Evolutionary conservation across 192 early-diverging fungal genomes (phyloP), one percentile per base, ranked within the genome.

Genomic region (Cetraspora pellucida): DNA sequence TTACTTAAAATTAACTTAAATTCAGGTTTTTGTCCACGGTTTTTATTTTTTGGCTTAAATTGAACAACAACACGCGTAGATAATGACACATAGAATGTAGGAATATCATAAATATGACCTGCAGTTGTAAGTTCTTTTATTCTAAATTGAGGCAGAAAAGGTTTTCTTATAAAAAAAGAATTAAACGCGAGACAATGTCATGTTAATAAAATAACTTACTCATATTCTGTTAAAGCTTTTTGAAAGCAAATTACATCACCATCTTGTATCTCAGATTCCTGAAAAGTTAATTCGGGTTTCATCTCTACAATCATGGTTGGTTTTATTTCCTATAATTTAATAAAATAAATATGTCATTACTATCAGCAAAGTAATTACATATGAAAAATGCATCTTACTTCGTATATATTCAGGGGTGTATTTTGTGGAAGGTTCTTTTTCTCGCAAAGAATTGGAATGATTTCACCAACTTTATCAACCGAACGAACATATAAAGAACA

Each of bases 231-330:
- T 25, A 90, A 74, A 25, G 82, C 82, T 21, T 81, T 82, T 82
- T 97, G 95, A 80, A 92, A 90, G 74, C 88, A 91, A 69, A 99
- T 88, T 69, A 99, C 97, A 79, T 99, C 97, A 43, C 97, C 97
- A 69, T 92, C 92, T 78, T 94, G 91, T 60, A 99, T 89, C 79
- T 99, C 96, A 16, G 93, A 90, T 37, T 81, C 61, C 1, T 63
- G 59, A 81, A 96, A 96, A 1, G 92, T 92, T 37, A 72, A 43
- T 30, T 85, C 81, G 10, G 76, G 45, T 69, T 94, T 90, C 83
- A 94, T 89, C 30, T 77, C 75, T 57, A 97, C 96, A 61, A 99
- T 92, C 92, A 96, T 91, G 8, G 84, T 87, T 0, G 97, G 95
- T 85, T 97, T 97, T 74, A 99, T 90, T 84, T 99, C 97, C 87